Evolutionary conservation across 225 moss, liverwort and hornwort species (phyloP), one percentile per base, ranked within the genome.

Genomic region (Physcomitrium patens): DNA sequence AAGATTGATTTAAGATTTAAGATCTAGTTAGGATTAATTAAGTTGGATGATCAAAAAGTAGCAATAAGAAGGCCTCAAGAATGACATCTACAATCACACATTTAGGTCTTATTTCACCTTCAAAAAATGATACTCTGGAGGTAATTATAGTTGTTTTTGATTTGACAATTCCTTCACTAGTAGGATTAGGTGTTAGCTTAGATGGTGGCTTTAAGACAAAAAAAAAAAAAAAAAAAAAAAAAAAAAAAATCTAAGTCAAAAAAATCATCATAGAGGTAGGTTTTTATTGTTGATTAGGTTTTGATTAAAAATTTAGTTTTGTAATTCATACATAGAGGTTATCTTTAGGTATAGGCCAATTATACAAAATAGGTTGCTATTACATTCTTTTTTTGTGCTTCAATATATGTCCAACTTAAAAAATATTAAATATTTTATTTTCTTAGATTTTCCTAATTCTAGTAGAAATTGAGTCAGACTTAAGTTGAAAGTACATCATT

Each of bases 211-310:
- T 91, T 11, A 94, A 91, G 68, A 70, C 79, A 28, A 96, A 96
- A 84, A 96, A 96, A 84, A 87, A 92, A 46, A 94, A 91, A 59
- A 87, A 92, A 46, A 94, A 91, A 59, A 28, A 96, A 96, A 84
- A 96, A 96, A 84, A 87, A 92, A 46, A 94, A 91, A 59, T 67
- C 85, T 3, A 89, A 89, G 79, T 83, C 87, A 12, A 96, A 89
- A 76, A 88, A 85, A 75, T 83, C 85, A 26, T 72, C 83, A 18
- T 85, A 81, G 72, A 71, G 53, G 44, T 60, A 50, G 18, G 18
- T 56, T 12, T 74, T 61, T 65, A 60, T 42, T 15, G 42, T 9
- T 52, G n/a, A 59, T 59, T 61, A 74, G 79, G 63, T 65, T 65
- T 46, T 56, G 45, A n/a, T 41, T 69, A 45, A 73, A 56, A 31